Percentiles rank a stretch among this genome's conserved stretches.
These are phyloP conservation scores for Astragalus glycyphyllos DNA, from an alignment of 306 rosid genomes.

Conservation along the genomic window DNA sequence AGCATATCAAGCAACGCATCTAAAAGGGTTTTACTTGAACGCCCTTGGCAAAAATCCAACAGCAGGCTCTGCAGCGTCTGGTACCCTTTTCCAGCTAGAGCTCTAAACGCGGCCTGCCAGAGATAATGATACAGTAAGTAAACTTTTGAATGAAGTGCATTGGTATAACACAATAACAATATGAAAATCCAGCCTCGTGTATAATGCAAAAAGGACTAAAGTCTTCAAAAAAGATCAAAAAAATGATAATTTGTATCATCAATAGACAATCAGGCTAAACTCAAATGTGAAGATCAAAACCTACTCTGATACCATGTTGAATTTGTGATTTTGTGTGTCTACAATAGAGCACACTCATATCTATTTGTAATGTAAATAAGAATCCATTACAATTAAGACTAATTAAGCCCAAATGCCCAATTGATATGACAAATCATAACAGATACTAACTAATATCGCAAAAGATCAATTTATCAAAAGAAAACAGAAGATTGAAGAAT, in stretches of 20 bases:
- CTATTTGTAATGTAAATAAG: too few relatives aligned
- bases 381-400: too few relatives aligned
- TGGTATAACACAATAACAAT: conserved; percentile 27
- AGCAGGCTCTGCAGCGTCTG: conserved; percentile 91
- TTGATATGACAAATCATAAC: too few relatives aligned
- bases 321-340: too few relatives aligned
- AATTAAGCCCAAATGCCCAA: too few relatives aligned
- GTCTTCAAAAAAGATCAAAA: conserved; percentile 9
- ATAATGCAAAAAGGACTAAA: conserved; percentile 33
- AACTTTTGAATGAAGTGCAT: conserved; percentile 11
- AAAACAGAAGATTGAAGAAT: neutral
- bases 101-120: conserved; percentile 85
- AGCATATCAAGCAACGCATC: conserved; percentile 91
- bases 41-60: conserved; percentile 83
- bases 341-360: too few relatives aligned
- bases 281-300: neutral
- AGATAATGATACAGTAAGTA: conserved; percentile 19
- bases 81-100: conserved; percentile 95
- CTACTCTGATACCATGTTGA: too few relatives aligned
- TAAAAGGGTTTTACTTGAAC: conserved; percentile 78
- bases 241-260: conserved; percentile 11
- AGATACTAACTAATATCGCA: neutral
- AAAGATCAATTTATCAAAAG: conserved; percentile 31
- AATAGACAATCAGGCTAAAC: conserved; percentile 4
- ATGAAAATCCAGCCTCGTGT: conserved; percentile 27